Evolutionary conservation across 805 yeast species (phyloP), one percentile per base, ranked within the genome.

Genomic region (Kuraishia capsulata): DNA sequence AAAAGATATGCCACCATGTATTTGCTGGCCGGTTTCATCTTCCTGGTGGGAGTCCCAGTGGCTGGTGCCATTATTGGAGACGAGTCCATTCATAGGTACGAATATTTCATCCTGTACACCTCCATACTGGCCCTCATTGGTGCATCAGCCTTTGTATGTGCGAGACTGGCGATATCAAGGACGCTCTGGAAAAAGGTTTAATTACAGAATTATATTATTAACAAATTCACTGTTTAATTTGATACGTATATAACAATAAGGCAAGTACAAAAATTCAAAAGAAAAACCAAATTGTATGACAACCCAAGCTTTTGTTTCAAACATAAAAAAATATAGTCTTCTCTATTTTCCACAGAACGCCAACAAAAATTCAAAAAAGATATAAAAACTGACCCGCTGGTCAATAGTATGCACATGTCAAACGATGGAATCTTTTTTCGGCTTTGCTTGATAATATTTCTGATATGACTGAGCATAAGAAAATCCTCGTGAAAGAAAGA

Each of bases 1-100:
- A 74, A 72, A 44, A 58, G 80, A 18, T 81, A 75, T 45, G 86
- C 86, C 0, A 68, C 84, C n/a, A 62, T 73, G 49, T 78, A 71
- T 52, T 39, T 49, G 40, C 40, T 62, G 35, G 36, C 59, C 34
- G 61, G 64, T 5, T 29, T 55, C 30, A 48, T 60, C 33, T 66
- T 64, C 43, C 56, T 40, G 43, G 52, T 34, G 47, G 33, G 53
- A 49, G 31, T 52, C 41, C 59, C 37, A 11, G 56, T 21, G 39
- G 69, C 50, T 8, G 65, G 65, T 44, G 48, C 57, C 8, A 56
- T 59, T 29, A 56, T 59, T 25, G 53, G 67, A 5, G 50, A 58
- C 32, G 62, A 61, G 13, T 41, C 63, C 14, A 32, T 46, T 2
- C 39, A 40, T 0, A 54, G 58, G 3, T 71, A 69, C 45, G 49